These are phyloP conservation scores for Lachnellula arida DNA, from an alignment of 2,329 filamentous ascomycete species.

Conservation along the genomic window DNA sequence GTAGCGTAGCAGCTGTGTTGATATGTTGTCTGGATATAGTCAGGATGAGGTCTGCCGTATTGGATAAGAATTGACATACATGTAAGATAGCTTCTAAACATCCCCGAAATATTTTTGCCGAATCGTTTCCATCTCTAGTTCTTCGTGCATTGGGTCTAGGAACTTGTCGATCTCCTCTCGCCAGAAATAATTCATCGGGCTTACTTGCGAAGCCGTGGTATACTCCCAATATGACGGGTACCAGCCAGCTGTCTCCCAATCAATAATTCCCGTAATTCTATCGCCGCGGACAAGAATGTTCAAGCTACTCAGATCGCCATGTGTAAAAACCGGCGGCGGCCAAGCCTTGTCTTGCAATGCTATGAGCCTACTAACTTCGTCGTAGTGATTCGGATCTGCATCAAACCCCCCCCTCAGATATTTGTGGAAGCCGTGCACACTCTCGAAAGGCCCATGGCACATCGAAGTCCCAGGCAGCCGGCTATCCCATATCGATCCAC, in stretches of 20 bases:
- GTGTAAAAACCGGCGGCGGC: slow-evolving; percentile 28
- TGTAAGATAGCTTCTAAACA: background rate
- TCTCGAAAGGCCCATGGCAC: slow-evolving; percentile 32
- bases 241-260: slow-evolving; percentile 39
- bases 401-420: slow-evolving; percentile 27
- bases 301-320: slow-evolving; percentile 44
- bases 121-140: slow-evolving; percentile 37
- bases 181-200: slow-evolving; percentile 37
- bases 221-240: slow-evolving; percentile 40
- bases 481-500: no score
- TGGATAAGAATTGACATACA: no score
- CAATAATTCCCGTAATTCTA: slow-evolving; percentile 38
- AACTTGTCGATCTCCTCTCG: slow-evolving; percentile 37
- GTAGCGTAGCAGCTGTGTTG: no score
- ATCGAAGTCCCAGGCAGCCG: no score
- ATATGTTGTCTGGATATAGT: no score
- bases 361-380: slow-evolving; percentile 14
- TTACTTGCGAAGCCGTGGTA: slow-evolving; percentile 37
- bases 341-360: slow-evolving; percentile 12
- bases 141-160: slow-evolving; percentile 34
- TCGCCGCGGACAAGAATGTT: slow-evolving; percentile 42
- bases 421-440: slow-evolving; percentile 31
- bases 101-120: slow-evolving; percentile 20
- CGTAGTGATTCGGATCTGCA: background rate
- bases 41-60: no score